Evolutionary conservation across 176 grass and related monocot genomes (phyloP).

Genomic region (Paspalum vaginatum): DNA sequence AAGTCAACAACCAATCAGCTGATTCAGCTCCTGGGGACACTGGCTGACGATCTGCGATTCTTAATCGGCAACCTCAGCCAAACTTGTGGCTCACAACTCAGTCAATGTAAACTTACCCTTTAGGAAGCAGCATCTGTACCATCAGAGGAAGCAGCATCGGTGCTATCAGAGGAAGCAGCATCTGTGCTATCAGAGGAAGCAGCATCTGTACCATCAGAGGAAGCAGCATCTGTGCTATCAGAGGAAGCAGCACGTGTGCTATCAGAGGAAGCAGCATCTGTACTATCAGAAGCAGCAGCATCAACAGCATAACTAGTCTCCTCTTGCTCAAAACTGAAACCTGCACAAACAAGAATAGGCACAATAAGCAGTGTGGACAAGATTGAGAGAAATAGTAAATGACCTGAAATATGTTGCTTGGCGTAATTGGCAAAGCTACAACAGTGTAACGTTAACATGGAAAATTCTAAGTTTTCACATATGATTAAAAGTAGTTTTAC

Average conservation of each 20-base stretch:
- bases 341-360: background rate
- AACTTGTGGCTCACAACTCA: too few species aligned
- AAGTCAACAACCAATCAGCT: too few species aligned
- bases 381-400: background rate
- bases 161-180: background rate
- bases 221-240: background rate
- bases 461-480: background rate
- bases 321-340: constrained; percentile 2
- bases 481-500: background rate
- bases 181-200: background rate
- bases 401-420: background rate
- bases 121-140: too few species aligned
- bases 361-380: background rate
- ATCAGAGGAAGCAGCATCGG: background rate
- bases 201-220: background rate
- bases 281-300: background rate
- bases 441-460: too few species aligned
- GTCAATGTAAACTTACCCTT: background rate
- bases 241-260: background rate
- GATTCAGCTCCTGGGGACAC: too few species aligned
- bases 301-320: background rate
- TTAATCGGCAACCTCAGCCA: too few species aligned
- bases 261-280: background rate
- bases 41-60: too few species aligned
- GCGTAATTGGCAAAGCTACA: background rate